Base-by-base conservation (phyloP, 768 basidiomycete genomes). In the Favolaschia claudopus region DNA sequence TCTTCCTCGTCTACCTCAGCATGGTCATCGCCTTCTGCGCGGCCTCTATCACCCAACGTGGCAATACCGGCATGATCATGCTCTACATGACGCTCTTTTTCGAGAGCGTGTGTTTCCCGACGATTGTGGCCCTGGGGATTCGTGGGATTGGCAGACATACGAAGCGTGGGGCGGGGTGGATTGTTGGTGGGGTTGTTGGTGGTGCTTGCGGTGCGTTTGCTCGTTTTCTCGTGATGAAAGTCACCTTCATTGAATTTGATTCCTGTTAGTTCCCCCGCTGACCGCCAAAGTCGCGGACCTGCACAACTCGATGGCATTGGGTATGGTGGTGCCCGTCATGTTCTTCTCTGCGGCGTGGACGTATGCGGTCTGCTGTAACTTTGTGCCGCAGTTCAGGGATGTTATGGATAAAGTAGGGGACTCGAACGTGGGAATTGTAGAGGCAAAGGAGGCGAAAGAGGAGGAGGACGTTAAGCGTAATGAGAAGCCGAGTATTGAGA, bases 71-170 rank as follows among this genome's bases (percentile, higher is more conserved):
- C 5, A 57, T 75, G 28, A 68, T 70, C 2, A 72, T 75, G 71
- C 55, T 75, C 20, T 71, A 63, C 43, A 39, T 73, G n/a, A 70
- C 73, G 1, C 53, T 75, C 10, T 75, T 74, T 62, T 75, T 75
- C 22, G 74, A 75, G 64, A 74, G 73, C 43, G 72, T 75, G 22
- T 71, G 70, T 28, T 75, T 75, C 72, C 74, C 74, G 3, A 75
- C 74, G 25, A 75, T 75, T 34, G 73, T 75, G 13, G 73, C 71
- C 0, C 52, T 75, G 7, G 74, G 73, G 1, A 73, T 75, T 39
- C 66, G 73, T 27, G 74, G 74, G 7, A 56, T 75, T 29, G 74
- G 74, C 8, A 62, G 63, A 25, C 74, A 75, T 51, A 74, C 74
- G 12, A 75, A 75, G 71, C 65, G 73, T 39, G 74, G 66, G 3